Conservation (phyloP, 257 asterid genomes). For the Rubia yunnanensis region DNA sequence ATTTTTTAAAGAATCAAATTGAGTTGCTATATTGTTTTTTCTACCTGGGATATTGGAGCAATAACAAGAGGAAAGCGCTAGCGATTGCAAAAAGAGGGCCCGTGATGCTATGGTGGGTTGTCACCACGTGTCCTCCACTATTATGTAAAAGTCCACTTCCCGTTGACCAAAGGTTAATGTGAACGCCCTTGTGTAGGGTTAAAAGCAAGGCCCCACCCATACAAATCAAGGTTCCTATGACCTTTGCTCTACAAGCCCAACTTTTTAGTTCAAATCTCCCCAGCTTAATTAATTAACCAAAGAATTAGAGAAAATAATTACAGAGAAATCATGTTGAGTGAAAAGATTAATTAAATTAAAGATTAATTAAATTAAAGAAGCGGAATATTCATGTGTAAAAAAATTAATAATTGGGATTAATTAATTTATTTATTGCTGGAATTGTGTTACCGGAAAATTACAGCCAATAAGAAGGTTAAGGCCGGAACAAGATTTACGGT, state of each 20-base stretch:
- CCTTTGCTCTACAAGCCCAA: constrained; percentile 51
- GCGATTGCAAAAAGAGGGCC: constrained; percentile 46
- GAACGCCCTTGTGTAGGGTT: constrained; percentile 48
- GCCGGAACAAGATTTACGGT: constrained; percentile 41
- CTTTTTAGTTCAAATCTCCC: constrained; percentile 41
- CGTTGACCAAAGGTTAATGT: constrained; percentile 36
- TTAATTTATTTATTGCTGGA: no score
- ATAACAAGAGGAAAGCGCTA: constrained; percentile 29
- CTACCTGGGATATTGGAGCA: constrained; percentile 52
- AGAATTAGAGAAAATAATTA: background rate
- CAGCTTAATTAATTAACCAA: constrained; percentile 26
- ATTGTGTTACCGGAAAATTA: constrained; percentile 32
- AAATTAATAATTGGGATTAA: no score
- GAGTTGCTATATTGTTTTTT: no score
- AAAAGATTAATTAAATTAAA: no score
- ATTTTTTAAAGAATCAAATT: no score
- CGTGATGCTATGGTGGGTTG: constrained; percentile 18
- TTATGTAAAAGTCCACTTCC: constrained; percentile 15
- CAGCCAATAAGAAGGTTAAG: constrained; percentile 35
- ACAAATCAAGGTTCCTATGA: constrained; percentile 46
- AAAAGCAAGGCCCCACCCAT: constrained; percentile 72
- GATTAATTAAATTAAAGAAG: no score
- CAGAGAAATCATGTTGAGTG: background rate
- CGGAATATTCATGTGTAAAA: no score
- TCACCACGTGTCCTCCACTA: constrained; percentile 27